A percentile compares a stretch with the other conserved stretches of the same genome.
phyloP scores from a whole-genome alignment of 352 stramenopile genomes.

The Pythium sp. region DNA sequence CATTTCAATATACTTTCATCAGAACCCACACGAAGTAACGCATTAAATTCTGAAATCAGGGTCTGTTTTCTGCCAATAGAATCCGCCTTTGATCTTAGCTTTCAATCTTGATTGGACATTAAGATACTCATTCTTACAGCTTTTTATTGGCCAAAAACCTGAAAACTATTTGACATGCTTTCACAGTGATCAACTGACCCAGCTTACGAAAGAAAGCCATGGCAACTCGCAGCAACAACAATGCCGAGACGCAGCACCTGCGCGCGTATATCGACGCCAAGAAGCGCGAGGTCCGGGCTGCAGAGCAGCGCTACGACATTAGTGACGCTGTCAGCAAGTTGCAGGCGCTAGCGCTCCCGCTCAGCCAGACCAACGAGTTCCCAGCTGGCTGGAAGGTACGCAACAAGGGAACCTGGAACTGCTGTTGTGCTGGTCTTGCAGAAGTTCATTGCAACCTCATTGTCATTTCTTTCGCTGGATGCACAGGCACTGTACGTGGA shows the following conservation, averaged over 20 bases:
- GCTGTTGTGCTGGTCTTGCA: background rate
- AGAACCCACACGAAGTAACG: background rate
- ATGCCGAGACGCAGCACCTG: slow-evolving; percentile 32
- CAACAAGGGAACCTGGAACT: background rate
- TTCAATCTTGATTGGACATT: background rate
- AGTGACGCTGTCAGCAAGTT: slow-evolving; percentile 26
- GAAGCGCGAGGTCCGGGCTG: slow-evolving; percentile 43
- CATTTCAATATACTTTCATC: background rate
- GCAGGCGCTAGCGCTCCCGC: slow-evolving; percentile 33
- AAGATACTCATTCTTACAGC: background rate
- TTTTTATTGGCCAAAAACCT: background rate
- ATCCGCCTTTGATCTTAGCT: too few species aligned
- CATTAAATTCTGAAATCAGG: background rate
- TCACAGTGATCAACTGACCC: background rate
- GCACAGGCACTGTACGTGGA: slow-evolving; percentile 51
- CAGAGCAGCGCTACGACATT: slow-evolving; percentile 51
- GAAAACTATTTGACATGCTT: background rate
- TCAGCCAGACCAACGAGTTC: slow-evolving; percentile 30
- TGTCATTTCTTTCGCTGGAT: background rate
- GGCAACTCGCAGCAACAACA: background rate
- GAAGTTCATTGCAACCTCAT: background rate
- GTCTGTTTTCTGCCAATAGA: background rate
- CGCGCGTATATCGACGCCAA: slow-evolving; percentile 44
- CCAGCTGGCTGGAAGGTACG: slow-evolving; percentile 46
- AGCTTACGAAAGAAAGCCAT: background rate